Base-by-base conservation (phyloP, 306 rosid species). In the Quercus dentata region DNA sequence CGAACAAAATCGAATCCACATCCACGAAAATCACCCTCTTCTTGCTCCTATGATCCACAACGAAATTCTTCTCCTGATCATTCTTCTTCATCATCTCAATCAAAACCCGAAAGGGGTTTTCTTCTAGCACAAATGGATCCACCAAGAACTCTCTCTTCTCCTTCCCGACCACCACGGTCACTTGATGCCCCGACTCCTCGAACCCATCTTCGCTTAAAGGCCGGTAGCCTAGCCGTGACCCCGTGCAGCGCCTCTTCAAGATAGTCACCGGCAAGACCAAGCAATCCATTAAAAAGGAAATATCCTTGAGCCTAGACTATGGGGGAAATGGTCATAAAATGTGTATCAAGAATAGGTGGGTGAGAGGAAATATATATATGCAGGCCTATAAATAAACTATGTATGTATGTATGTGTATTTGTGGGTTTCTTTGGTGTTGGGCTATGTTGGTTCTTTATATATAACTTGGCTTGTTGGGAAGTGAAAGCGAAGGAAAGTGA, bases 1-100 rank as follows among this genome's bases (percentile, higher is more conserved):
- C 99, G 57, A 94, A 94, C 91, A 94, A 84, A 62, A 94, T 92
- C 4, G 95, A 85, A 81, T 94, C 99, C 1, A 94, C 97, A 78
- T 92, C 95, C 15, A 92, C 91, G 69, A 91, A 90, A 18, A 94
- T 79, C 72, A 81, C 89, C 51, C 85, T 76, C 19, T 64, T 73
- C 74, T 67, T 46, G 0, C 76, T 58, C 10, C 65, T 23, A 49
- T 8, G 46, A 56, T 69, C 49, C 9, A 46, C 76, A 51, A 58
- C 35, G 0, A 55, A 55, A 1, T 80, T n/a, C 38, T 74, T 65
- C 70, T 17, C 10, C 69, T 25, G 5, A 41, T 51, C 38, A 54
- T 81, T 65, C 59, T 67, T 86, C 84, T 71, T 88, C 92, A 79
- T 82, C 10, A 68, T 85, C 64, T 94, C 86, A 69, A 92, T 90